Percentiles rank a stretch among this genome's conserved stretches.
Evolutionary conservation across 2,329 filamentous ascomycete species (phyloP).

Genomic region (Penicillium janthinellum): DNA sequence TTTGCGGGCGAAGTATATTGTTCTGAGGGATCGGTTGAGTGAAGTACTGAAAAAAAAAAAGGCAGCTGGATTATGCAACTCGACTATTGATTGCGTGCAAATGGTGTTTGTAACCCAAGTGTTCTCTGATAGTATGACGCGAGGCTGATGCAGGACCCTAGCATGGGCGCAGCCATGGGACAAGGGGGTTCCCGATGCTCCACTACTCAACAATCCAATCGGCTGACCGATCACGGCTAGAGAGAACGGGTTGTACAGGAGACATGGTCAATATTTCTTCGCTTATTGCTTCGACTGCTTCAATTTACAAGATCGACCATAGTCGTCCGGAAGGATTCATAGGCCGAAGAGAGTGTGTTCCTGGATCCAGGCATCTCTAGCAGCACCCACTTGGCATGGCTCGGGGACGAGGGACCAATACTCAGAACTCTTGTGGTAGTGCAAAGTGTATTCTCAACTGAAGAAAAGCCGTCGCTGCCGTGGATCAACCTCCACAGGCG

Average conservation of each 20-base stretch:
- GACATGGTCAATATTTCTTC: background rate
- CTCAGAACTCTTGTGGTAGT: background rate
- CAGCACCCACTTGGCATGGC: too few species aligned
- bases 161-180: slow-evolving; percentile 5
- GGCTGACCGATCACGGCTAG: slow-evolving; percentile 16
- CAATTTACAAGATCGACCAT: background rate
- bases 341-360: background rate
- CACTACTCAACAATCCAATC: slow-evolving; percentile 18
- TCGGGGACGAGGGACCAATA: background rate
- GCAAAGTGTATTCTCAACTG: slow-evolving; percentile 25
- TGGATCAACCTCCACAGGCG: slow-evolving; percentile 23
- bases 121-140: background rate
- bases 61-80: background rate
- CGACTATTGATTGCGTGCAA: background rate
- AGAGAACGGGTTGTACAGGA: background rate
- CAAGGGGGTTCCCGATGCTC: slow-evolving; percentile 21
- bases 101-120: background rate
- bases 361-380: background rate
- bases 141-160: slow-evolving; percentile 7
- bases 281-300: background rate
- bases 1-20: background rate
- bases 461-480: slow-evolving; percentile 41
- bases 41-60: background rate
- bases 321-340: background rate
- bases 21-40: background rate